phyloP scores from a whole-genome alignment of 148 eudicot species.

The Euryodendron excelsum region DNA sequence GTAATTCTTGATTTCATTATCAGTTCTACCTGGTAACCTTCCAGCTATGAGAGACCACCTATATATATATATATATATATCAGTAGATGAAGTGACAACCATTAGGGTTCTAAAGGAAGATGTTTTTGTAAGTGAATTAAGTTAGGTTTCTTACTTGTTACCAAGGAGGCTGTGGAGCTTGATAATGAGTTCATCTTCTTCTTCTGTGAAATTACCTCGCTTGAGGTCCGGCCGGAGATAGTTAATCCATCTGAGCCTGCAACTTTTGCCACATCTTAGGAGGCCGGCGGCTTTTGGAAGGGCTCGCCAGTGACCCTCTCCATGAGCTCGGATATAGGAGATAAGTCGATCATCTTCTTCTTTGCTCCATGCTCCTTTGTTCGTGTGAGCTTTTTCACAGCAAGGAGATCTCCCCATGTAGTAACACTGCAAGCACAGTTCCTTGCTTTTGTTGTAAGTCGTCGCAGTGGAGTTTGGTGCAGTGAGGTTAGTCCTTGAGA shows the following conservation, averaged over 20 bases:
- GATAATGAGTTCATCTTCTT: slow-evolving; percentile 79
- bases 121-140: no score
- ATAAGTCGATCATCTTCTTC: slow-evolving; percentile 80
- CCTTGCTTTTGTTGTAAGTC: neutral
- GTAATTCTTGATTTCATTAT: slow-evolving; percentile 73
- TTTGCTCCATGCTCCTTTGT: slow-evolving; percentile 90
- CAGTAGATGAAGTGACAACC: no score
- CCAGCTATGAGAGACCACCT: slow-evolving; percentile 90
- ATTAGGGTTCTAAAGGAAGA: no score
- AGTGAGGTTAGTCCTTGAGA: slow-evolving; percentile 32
- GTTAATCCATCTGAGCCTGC: slow-evolving; percentile 80
- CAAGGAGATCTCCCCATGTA: slow-evolving; percentile 87
- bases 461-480: slow-evolving; percentile 16
- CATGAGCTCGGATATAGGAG: slow-evolving; percentile 64
- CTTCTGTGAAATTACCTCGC: slow-evolving; percentile 69
- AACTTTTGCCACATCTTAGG: slow-evolving; percentile 75
- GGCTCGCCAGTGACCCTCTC: slow-evolving; percentile 83
- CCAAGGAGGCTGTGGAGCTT: slow-evolving; percentile 79
- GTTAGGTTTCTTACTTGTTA: slow-evolving; percentile 52
- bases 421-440: neutral
- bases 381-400: slow-evolving; percentile 82
- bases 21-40: slow-evolving; percentile 76
- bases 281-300: slow-evolving; percentile 84
- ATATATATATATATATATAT: neutral
- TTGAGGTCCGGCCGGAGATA: slow-evolving; percentile 73